Evolutionary conservation across 768 basidiomycete genomes (phyloP).

Genomic region (Pleurotus tuber-regium): DNA sequence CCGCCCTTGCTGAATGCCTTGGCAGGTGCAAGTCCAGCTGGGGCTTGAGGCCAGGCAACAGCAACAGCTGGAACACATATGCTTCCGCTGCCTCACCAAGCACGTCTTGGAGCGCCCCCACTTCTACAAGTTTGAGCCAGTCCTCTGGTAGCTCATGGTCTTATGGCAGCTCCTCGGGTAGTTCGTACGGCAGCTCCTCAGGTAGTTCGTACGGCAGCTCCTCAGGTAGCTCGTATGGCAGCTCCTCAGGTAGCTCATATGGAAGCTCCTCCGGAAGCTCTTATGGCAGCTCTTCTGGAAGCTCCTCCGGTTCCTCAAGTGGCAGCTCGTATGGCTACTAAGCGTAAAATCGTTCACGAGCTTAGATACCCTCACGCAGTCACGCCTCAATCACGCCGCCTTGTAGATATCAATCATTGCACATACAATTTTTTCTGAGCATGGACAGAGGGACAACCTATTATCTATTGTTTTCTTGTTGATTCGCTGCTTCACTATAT

Average conservation of each 20-base stretch:
- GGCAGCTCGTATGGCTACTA: too few relatives aligned
- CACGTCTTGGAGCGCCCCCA: not conserved
- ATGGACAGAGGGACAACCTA: slow-evolving; percentile 24
- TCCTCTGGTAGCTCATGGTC: slow-evolving; percentile 6
- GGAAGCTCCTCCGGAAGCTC: slow-evolving; percentile 21
- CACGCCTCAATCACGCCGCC: slow-evolving; percentile 25
- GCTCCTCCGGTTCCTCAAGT: slow-evolving; percentile 19
- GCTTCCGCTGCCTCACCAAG: slow-evolving; percentile 23
- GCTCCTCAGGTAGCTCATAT: slow-evolving; percentile 21
- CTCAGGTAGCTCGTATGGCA: slow-evolving; percentile 13
- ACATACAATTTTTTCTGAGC: slow-evolving; percentile 19
- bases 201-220: not conserved
- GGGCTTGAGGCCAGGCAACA: slow-evolving; percentile 50
- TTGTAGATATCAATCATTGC: slow-evolving; percentile 28
- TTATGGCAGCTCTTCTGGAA: slow-evolving; percentile 21
- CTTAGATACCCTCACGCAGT: slow-evolving; percentile 24
- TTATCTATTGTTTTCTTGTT: slow-evolving; percentile 36
- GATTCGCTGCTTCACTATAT: slow-evolving; percentile 24
- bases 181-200: slow-evolving; percentile 13
- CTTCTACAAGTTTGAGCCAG: slow-evolving; percentile 5
- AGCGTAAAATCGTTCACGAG: slow-evolving; percentile 15
- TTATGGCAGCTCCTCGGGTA: slow-evolving; percentile 19
- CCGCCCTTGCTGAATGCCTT: slow-evolving; percentile 54
- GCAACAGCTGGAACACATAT: slow-evolving; percentile 47
- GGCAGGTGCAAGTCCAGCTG: slow-evolving; percentile 59